A percentile compares a stretch with the other conserved stretches of the same genome.
These are phyloP conservation scores for Fusarium sp. DNA, from an alignment of 2,329 filamentous ascomycete genomes.

Conservation along the genomic window DNA sequence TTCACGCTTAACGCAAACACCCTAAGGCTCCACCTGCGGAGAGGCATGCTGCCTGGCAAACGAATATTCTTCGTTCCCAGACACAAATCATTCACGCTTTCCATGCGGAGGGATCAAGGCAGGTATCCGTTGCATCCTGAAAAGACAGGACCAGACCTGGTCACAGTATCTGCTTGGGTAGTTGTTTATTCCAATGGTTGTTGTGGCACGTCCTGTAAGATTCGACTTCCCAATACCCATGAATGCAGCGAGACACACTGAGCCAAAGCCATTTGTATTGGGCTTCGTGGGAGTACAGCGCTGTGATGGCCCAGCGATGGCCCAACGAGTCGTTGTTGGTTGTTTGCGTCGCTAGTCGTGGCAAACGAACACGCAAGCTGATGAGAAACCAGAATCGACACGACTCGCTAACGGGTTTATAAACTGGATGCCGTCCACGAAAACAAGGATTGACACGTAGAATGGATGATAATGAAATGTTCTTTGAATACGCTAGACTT, in stretches of 20 bases:
- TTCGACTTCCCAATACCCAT: not conserved
- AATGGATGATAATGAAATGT: not conserved
- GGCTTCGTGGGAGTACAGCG: not conserved
- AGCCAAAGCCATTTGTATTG: not conserved
- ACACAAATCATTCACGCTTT: conserved; percentile 4
- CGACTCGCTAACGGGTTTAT: not conserved
- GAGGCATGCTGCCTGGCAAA: conserved; percentile 1
- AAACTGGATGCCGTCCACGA: not conserved
- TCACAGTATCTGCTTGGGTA: not conserved
- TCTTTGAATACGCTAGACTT: not conserved
- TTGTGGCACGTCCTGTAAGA: not conserved
- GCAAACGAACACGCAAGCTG: not conserved
- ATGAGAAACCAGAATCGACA: not conserved
- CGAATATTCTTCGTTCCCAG: not conserved
- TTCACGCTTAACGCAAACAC: conserved; percentile 13
- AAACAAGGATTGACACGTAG: not conserved
- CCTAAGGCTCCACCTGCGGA: conserved; percentile 15
- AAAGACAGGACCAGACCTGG: not conserved
- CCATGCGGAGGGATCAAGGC: conserved; percentile 5
- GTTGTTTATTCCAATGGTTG: not conserved
- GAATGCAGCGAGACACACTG: not conserved
- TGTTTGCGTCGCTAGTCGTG: not conserved
- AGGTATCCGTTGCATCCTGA: conserved; percentile 20
- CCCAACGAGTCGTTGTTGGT: not conserved
- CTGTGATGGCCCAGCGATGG: not conserved